These are phyloP conservation scores for Coemansia sp. DNA, from an alignment of 192 early-diverging fungal species.

Conservation along the genomic window DNA sequence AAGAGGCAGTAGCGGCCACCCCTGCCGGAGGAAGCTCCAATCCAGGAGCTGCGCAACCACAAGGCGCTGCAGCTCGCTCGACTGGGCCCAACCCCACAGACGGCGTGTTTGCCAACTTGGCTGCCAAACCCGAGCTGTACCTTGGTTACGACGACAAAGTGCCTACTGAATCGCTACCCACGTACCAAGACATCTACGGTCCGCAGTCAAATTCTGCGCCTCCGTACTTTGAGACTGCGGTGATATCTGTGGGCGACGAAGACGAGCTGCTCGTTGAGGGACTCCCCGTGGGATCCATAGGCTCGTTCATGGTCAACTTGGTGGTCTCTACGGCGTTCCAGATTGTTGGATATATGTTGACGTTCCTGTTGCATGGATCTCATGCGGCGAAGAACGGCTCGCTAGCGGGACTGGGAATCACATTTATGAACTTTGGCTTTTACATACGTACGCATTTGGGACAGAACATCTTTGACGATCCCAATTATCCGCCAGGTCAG, in stretches of 20 bases:
- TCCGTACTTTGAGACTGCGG: constrained; percentile 78
- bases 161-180: constrained; percentile 46
- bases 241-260: constrained; percentile 72
- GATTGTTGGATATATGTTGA: constrained; percentile 87
- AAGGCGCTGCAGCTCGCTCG: neutral
- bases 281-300: constrained; percentile 79
- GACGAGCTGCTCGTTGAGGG: constrained; percentile 91
- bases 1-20: neutral
- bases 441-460: constrained; percentile 65
- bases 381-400: constrained; percentile 86
- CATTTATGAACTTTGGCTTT: constrained; percentile 77
- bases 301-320: constrained; percentile 81
- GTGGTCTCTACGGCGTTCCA: constrained; percentile 78
- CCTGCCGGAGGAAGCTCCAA: neutral
- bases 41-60: neutral
- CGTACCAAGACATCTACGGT: constrained; percentile 76
- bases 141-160: constrained; percentile 55
- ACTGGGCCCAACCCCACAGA: constrained; percentile 43
- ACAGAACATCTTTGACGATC: constrained; percentile 23
- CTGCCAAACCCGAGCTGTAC: constrained; percentile 54
- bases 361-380: constrained; percentile 84
- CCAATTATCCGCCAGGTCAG: constrained; percentile 24
- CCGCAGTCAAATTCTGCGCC: constrained; percentile 64
- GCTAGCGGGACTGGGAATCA: constrained; percentile 78
- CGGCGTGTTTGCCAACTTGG: constrained; percentile 59